Evolutionary conservation across 2,329 filamentous ascomycete species (phyloP).

Genomic region (Fusarium sterilihyphosum): DNA sequence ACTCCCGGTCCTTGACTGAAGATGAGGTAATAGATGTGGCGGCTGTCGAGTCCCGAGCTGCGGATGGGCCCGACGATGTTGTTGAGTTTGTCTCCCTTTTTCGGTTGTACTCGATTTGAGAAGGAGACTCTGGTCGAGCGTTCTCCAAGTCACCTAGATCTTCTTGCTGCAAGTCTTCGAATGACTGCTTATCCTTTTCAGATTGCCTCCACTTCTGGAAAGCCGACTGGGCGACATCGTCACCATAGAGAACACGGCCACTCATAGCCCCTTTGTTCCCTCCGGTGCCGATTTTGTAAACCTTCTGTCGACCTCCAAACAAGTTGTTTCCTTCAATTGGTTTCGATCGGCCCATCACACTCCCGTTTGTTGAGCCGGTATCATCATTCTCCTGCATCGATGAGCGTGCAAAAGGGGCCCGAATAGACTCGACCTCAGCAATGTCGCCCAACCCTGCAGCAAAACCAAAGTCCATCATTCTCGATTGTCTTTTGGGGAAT

Average conservation of each 20-base stretch:
- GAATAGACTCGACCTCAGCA: conserved; percentile 87
- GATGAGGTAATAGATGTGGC: conserved; percentile 79
- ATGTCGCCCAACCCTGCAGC: conserved; percentile 78
- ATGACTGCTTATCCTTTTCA: conserved; percentile 62
- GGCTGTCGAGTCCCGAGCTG: conserved; percentile 82
- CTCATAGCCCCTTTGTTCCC: conserved; percentile 63
- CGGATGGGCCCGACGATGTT: conserved; percentile 73
- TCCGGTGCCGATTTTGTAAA: conserved; percentile 81
- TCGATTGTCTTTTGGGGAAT: conserved; percentile 82
- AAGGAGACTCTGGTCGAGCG: conserved; percentile 54
- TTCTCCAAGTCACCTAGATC: conserved; percentile 40
- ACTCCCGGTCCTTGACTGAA: conserved; percentile 62
- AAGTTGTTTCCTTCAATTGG: conserved; percentile 90
- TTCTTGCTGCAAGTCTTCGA: conserved; percentile 47
- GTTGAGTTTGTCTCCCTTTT: conserved; percentile 90
- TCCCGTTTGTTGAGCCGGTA: conserved; percentile 69
- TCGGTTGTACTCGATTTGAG: conserved; percentile 71
- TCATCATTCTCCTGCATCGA: conserved; percentile 79
- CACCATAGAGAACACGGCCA: conserved; percentile 82
- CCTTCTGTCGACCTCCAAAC: conserved; percentile 95
- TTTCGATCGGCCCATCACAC: conserved; percentile 85
- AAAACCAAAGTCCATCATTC: conserved; percentile 75
- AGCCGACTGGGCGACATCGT: conserved; percentile 83
- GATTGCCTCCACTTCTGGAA: conserved; percentile 80
- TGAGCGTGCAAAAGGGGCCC: conserved; percentile 68